Conservation (phyloP, 1,284 basidiomycete species). For the Clitocybe nebularis region DNA sequence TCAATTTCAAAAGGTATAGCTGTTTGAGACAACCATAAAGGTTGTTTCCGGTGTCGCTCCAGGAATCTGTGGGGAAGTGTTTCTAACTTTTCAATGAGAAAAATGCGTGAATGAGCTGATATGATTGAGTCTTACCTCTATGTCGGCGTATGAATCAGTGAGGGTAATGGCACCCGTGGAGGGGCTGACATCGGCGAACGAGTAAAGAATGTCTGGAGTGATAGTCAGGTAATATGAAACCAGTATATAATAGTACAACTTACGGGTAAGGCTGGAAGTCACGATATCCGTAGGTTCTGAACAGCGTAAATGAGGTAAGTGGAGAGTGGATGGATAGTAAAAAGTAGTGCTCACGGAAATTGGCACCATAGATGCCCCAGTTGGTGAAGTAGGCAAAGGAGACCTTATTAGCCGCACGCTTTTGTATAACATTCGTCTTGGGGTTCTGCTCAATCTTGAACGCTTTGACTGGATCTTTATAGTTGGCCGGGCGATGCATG, state of each 20-base stretch:
- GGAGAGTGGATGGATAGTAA: conserved; percentile 2
- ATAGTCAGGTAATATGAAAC: conserved; percentile 23
- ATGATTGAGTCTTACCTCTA: conserved; percentile 47
- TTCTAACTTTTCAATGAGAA: conserved; percentile 37
- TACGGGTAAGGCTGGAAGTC: conserved; percentile 47
- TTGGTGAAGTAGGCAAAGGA: conserved; percentile 66
- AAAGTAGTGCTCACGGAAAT: conserved; percentile 55
- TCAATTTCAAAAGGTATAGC: conserved; percentile 70
- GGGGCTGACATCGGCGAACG: conserved; percentile 78
- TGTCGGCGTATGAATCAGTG: conserved; percentile 82
- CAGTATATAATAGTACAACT: conserved; percentile 12
- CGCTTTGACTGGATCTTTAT: conserved; percentile 37
- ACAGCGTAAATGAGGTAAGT: conserved; percentile 9
- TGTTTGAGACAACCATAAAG: conserved; percentile 88
- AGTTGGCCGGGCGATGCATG: conserved; percentile 52
- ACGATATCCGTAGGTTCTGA: conserved; percentile 51
- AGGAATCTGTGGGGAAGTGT: conserved; percentile 62
- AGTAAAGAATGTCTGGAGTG: conserved; percentile 86
- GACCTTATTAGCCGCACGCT: conserved; percentile 47
- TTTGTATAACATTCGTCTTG: conserved; percentile 39
- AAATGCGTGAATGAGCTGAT: neutral
- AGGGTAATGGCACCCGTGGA: conserved; percentile 65
- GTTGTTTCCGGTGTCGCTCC: conserved; percentile 66
- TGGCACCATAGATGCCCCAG: conserved; percentile 81
- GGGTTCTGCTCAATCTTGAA: conserved; percentile 34